Evolutionary conservation across 345 rosid species (phyloP).

Genomic region (Carallia pectinifolia): DNA sequence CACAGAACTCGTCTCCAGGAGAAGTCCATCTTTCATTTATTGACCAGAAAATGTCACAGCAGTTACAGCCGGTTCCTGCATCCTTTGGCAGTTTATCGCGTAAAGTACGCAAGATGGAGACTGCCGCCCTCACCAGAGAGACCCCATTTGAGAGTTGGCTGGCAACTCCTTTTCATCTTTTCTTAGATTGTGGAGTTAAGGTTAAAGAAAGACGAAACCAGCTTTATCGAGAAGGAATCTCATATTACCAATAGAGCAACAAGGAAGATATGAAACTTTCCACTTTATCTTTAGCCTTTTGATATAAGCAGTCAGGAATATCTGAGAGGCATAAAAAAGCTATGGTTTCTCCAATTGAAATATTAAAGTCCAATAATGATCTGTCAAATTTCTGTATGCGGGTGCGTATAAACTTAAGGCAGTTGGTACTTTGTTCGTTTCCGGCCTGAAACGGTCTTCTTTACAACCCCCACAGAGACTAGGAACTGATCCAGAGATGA

Average conservation of each 20-base stretch:
- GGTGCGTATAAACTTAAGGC: neutral
- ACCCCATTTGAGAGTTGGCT: slow-evolving; percentile 1
- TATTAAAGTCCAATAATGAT: neutral
- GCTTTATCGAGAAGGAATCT: neutral
- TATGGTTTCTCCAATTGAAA: neutral
- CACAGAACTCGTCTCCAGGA: too few species aligned
- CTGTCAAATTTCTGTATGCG: neutral
- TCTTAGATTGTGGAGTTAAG: neutral
- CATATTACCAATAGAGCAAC: neutral
- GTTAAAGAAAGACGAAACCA: neutral
- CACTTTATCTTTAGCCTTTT: neutral
- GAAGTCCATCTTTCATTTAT: too few species aligned
- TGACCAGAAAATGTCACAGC: too few species aligned
- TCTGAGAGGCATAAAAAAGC: too few species aligned
- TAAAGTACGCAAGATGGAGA: too few species aligned
- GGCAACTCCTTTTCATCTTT: slow-evolving; percentile 1
- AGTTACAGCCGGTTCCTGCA: too few species aligned
- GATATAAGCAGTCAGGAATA: too few species aligned
- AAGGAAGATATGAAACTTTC: neutral
- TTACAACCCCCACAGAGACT: slow-evolving; percentile 90
- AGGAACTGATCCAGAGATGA: slow-evolving; percentile 89
- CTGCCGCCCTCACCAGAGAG: neutral
- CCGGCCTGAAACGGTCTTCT: slow-evolving; percentile 83
- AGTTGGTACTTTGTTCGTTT: slow-evolving; percentile 30
- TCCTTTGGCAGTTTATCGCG: too few species aligned